Evolutionary conservation across 2,329 filamentous ascomycete genomes (phyloP), one percentile per base, ranked within the genome.

Genomic region (Claviceps humidiphila): DNA sequence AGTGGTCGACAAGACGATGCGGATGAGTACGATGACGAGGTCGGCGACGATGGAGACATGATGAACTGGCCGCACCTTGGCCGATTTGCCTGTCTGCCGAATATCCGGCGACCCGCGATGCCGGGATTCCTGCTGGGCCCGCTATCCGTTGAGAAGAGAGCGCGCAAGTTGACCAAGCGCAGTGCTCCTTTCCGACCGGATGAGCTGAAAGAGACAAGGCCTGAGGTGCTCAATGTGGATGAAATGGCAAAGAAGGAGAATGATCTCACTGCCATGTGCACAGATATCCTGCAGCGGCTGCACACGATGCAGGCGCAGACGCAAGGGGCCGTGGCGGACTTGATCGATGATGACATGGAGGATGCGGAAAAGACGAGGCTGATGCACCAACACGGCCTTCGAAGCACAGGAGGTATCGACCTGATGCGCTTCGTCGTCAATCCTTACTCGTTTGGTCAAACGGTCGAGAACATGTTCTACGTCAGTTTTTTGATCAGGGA

Each of bases 381-480:
- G 7, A 83, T 89, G 74, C 76, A 80, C 40, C 73, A 78, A 51
- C 70, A 85, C 60, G 78, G 82, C 2, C 71, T 95, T 14, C 77
- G 81, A 13, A 74, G 76, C 17, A 81, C 82, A 2, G 83, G 82
- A 1, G 87, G 87, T 16, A 78, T 95, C 3, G 81, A 87, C 49
- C 69, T 96, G 13, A 85, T 96, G 65, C 82, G 85, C 50, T 97
- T 96, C 59, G 87, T 89, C 42, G 78, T 97, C 57, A 95, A 98
- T 60, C 93, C 93, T 0, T 73, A 73, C 41, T 95, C 89, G 0
- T 98, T 97, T 61, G 88, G 88, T 0, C 93, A 98, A 67, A 95
- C 89, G 0, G 83, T 98, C 6, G 93, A 98, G 65, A 98, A 98
- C 61, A 74, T 98, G 60, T 98, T 98, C 67, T 97, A 97, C 65